These are phyloP conservation scores for Kazachstania martiniae DNA, from an alignment of 805 yeast genomes.

Conservation along the genomic window DNA sequence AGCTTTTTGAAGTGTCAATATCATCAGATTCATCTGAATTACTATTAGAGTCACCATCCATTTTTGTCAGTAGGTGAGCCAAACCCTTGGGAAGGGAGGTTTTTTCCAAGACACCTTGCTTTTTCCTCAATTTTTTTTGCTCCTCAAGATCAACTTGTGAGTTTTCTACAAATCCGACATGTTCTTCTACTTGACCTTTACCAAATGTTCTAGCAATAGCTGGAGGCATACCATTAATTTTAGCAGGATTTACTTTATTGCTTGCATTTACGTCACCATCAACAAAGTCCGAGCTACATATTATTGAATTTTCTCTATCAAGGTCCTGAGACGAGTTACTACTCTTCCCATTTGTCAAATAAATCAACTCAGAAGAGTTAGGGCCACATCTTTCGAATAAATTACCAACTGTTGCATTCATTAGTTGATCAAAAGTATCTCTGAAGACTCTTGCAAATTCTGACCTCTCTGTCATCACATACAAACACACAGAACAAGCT, in stretches of 20 bases:
- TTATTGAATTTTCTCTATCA: too few species aligned
- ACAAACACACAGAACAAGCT: constrained; percentile 57
- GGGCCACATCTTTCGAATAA: constrained; percentile 54
- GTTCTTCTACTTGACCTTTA: constrained; percentile 21
- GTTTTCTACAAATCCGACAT: constrained; percentile 30
- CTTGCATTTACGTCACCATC: not conserved
- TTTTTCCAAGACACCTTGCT: constrained; percentile 41
- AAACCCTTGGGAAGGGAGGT: constrained; percentile 44
- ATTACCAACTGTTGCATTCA: constrained; percentile 54
- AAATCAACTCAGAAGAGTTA: constrained; percentile 44
- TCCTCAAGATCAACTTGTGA: constrained; percentile 31
- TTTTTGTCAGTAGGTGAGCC: constrained; percentile 36
- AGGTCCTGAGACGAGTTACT: not conserved
- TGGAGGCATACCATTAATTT: constrained; percentile 51
- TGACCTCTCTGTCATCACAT: constrained; percentile 57
- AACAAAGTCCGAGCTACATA: too few species aligned
- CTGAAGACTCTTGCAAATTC: constrained; percentile 50
- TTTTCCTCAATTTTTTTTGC: constrained; percentile 38
- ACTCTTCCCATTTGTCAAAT: constrained; percentile 18
- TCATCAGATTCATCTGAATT: not conserved
- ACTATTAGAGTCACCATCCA: not conserved
- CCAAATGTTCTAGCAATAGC: constrained; percentile 40
- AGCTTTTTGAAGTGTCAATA: not conserved
- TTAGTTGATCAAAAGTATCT: constrained; percentile 56
- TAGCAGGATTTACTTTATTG: too few species aligned